Evolutionary conservation across 306 rosid genomes (phyloP).

Genomic region (Lathyrus tuberosus): DNA sequence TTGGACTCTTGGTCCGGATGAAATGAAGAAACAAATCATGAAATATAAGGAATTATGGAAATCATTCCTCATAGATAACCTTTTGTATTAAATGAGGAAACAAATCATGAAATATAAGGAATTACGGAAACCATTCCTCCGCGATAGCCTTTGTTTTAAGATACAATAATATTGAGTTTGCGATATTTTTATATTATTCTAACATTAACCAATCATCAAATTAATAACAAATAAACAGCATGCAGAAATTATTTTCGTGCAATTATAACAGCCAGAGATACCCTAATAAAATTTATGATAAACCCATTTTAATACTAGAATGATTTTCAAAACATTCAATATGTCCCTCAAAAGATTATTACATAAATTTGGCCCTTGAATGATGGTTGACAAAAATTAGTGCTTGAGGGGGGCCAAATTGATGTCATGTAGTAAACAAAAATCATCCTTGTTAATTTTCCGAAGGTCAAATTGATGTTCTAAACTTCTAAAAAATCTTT

Average conservation of each 20-base stretch:
- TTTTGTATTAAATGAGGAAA: not conserved
- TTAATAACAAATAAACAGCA: conserved; percentile 12
- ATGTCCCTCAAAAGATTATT: conserved; percentile 29
- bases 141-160: not conserved
- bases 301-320: conserved; percentile 14
- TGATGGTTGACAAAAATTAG: conserved; percentile 6
- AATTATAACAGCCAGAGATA: conserved; percentile 15
- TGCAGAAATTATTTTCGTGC: not conserved
- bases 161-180: conserved; percentile 1
- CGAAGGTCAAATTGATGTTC: not conserved
- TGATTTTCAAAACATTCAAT: conserved; percentile 27
- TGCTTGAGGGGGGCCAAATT: too few species aligned
- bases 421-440: not conserved
- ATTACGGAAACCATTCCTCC: not conserved
- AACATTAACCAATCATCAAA: conserved; percentile 7
- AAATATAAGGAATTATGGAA: conserved; percentile 4
- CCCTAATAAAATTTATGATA: not conserved
- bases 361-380: conserved; percentile 17
- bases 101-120: conserved; percentile 3
- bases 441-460: not conserved
- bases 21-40: not conserved
- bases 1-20: not conserved
- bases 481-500: not conserved
- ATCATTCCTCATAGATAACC: not conserved
- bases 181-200: not conserved